phyloP scores from a whole-genome alignment of 768 basidiomycete species.

The Mycena galopus region DNA sequence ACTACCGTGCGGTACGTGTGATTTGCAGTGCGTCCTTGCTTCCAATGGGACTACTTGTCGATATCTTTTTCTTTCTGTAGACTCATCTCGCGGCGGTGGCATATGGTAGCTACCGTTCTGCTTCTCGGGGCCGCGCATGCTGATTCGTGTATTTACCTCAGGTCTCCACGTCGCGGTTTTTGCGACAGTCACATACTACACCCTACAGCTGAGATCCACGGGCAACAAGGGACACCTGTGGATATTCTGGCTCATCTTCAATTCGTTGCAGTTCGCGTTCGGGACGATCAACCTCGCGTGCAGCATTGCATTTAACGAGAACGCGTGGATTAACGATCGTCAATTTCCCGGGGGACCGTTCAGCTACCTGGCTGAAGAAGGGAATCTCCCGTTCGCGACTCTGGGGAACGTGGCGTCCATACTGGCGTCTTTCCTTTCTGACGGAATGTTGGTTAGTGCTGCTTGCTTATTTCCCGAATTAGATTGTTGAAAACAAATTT shows the following conservation, averaged over 20 bases:
- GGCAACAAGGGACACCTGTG: background rate
- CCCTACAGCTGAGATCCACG: background rate
- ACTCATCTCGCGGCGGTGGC: constrained; percentile 26
- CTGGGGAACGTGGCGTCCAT: constrained; percentile 42
- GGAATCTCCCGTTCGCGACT: constrained; percentile 40
- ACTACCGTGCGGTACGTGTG: constrained; percentile 6
- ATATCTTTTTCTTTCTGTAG: background rate
- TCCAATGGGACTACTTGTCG: background rate
- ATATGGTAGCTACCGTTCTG: constrained; percentile 6
- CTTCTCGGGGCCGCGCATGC: no score
- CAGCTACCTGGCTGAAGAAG: constrained; percentile 46
- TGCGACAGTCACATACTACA: constrained; percentile 21
- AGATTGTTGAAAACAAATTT: background rate
- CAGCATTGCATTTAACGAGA: constrained; percentile 30
- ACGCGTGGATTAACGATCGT: constrained; percentile 35
- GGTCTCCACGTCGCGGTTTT: constrained; percentile 23
- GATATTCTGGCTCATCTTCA: constrained; percentile 32
- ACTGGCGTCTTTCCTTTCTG: constrained; percentile 51
- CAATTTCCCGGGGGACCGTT: constrained; percentile 37
- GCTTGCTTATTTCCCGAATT: background rate
- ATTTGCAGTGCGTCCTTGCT: background rate
- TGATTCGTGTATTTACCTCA: background rate
- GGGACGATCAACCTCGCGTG: constrained; percentile 36
- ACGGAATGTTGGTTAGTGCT: constrained; percentile 52
- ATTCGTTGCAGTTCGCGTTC: constrained; percentile 13